Conservation (phyloP, 1,284 basidiomycete genomes). For the Ceratobasidium sp. region DNA sequence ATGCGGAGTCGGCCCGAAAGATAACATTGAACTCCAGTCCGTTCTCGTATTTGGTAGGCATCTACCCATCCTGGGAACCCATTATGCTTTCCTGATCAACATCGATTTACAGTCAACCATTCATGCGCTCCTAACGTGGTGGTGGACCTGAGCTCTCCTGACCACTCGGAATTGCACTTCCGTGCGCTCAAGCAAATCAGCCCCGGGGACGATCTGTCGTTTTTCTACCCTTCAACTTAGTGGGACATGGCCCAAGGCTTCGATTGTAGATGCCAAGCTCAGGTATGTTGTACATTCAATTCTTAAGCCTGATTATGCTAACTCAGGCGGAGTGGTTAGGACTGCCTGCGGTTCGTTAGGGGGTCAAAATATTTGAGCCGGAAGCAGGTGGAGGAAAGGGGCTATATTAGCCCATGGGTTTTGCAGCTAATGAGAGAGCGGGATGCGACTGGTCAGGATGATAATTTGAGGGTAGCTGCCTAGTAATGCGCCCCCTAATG, state of each 20-base stretch:
- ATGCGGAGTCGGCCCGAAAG: constrained; percentile 57
- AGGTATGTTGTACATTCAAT: constrained; percentile 48
- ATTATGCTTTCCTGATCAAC: neutral
- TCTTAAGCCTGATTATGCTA: neutral
- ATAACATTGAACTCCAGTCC: constrained; percentile 70
- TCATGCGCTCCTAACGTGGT: constrained; percentile 71
- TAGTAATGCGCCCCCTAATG: neutral
- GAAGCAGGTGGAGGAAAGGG: constrained; percentile 50
- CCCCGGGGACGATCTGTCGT: constrained; percentile 61
- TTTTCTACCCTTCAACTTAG: constrained; percentile 76
- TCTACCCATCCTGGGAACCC: too few relatives aligned
- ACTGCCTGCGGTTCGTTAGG: constrained; percentile 56
- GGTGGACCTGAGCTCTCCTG: constrained; percentile 63
- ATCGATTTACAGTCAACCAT: constrained; percentile 63
- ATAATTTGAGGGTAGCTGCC: neutral
- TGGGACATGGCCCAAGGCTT: constrained; percentile 77
- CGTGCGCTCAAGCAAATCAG: constrained; percentile 54
- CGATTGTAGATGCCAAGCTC: constrained; percentile 63
- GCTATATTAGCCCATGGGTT: constrained; percentile 33
- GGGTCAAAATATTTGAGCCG: constrained; percentile 56
- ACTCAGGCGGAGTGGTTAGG: constrained; percentile 45
- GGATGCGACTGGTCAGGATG: neutral
- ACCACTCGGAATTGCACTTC: constrained; percentile 59
- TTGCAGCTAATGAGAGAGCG: neutral
- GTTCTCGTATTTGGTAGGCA: constrained; percentile 66